Evolutionary conservation across 768 basidiomycete genomes (phyloP).

Genomic region (Agrocybe chaxingu): DNA sequence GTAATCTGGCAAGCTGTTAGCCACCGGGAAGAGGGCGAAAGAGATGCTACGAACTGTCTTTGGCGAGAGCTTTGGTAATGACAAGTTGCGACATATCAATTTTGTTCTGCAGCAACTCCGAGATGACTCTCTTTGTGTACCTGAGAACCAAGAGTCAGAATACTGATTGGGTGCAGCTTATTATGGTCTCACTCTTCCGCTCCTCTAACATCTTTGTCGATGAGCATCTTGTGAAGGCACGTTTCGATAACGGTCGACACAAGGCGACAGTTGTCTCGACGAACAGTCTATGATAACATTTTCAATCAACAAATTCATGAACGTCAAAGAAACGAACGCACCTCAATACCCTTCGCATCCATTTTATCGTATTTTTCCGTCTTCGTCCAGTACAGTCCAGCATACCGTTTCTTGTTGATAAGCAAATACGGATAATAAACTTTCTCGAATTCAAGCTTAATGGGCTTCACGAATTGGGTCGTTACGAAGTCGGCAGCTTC

Average conservation of each 20-base stretch:
- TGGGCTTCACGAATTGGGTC: constrained; percentile 86
- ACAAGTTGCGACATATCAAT: constrained; percentile 99
- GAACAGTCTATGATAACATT: constrained; percentile 69
- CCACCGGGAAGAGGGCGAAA: neutral
- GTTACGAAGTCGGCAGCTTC: constrained; percentile 94
- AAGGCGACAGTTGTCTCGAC: constrained; percentile 97
- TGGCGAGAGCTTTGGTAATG: constrained; percentile 95
- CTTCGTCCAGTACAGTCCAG: constrained; percentile 96
- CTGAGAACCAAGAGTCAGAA: constrained; percentile 34
- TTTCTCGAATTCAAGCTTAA: constrained; percentile 99
- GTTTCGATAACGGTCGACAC: constrained; percentile 98
- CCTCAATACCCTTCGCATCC: constrained; percentile 99
- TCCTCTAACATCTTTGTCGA: constrained; percentile 89
- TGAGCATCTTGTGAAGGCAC: constrained; percentile 96
- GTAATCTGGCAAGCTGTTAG: constrained; percentile 57
- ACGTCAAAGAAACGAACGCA: constrained; percentile 27
- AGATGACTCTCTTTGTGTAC: constrained; percentile 90
- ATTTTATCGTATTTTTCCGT: constrained; percentile 97
- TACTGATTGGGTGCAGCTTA: neutral
- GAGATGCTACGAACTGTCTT: constrained; percentile 43
- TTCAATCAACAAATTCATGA: neutral
- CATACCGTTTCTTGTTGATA: constrained; percentile 98
- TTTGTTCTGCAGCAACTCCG: constrained; percentile 93
- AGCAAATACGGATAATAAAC: constrained; percentile 98
- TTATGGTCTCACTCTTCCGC: constrained; percentile 79